Evolutionary conservation across 495 filamentous ascomycete species (phyloP), one percentile per base, ranked within the genome.

Genomic region (Penicillium lagena): DNA sequence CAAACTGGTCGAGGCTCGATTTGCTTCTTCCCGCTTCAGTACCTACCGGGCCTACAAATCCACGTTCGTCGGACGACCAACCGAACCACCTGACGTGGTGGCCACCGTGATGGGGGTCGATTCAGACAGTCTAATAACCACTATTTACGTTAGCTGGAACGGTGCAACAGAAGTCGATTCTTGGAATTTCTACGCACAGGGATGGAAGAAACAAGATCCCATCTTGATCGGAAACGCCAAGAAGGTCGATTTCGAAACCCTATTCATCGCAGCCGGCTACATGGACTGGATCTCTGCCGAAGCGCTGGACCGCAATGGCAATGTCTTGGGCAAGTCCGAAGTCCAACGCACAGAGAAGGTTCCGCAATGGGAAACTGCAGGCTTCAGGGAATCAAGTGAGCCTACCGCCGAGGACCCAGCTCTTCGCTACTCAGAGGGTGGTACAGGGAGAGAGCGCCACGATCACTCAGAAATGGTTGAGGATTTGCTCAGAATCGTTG

Each of bases 121-220:
- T 17, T 50, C 58, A 7, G 42, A 51, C 11, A 59, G 64, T 27
- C 46, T 58, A 10, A 66, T 54, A 1, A 74, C 67, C 10, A 49
- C 66, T 41, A 60, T 71, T 42, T 51, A 75, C 35, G 70, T 70
- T 39, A 73, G 68, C 52, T 75, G 71, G 71, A 75, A 75, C 38
- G 71, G 71, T 27, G 71, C 71, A 8, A 75, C 71, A 13, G 70
- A 72, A 29, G 59, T 75, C 15, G 58, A 48, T 4, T 47, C 51
- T 6, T 75, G 65, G 64, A 60, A 61, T 3, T 68, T 75, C 51
- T 72, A 66, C 39, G 63, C 62, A 3, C 46, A 56, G 36, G 48
- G 55, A 12, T 48, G 55, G 15, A 51, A 60, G 36, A 38, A 47
- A 22, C 59, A 55, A 12, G 31, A 49, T 1, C 43, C 61, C 9